Conservation (phyloP, 1,139 yeast genomes). For the Diutina neorugosa region DNA sequence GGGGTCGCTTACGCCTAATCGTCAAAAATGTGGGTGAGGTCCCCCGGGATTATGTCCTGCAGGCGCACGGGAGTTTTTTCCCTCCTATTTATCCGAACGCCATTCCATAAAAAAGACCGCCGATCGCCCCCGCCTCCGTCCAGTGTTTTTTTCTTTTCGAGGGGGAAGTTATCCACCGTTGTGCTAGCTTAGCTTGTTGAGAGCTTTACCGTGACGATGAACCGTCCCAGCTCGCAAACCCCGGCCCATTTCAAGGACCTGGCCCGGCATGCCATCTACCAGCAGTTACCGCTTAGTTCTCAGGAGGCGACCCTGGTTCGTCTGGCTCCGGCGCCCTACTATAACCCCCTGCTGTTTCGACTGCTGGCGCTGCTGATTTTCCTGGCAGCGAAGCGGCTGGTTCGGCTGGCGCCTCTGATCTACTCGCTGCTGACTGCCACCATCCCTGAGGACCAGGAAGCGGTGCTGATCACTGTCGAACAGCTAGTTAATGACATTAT, state of each 20-base stretch:
- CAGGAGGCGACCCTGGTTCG: conserved; percentile 18
- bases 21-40: too few relatives aligned
- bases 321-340: conserved; percentile 21
- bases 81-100: not conserved
- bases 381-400: conserved; percentile 26
- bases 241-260: conserved; percentile 33
- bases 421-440: conserved; percentile 34
- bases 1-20: too few relatives aligned
- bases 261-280: conserved; percentile 36
- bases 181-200: not conserved
- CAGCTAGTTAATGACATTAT: conserved; percentile 33
- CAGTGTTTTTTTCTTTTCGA: not conserved
- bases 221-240: not conserved
- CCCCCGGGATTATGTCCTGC: not conserved
- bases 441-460: conserved; percentile 36
- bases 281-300: conserved; percentile 24
- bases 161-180: too few relatives aligned
- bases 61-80: not conserved
- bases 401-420: conserved; percentile 32
- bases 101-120: not conserved
- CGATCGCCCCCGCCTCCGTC: not conserved
- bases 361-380: conserved; percentile 23
- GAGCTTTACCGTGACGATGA: not conserved
- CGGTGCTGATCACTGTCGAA: conserved; percentile 30
- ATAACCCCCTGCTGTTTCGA: conserved; percentile 12